Conservation (phyloP, 345 rosid genomes). For the Eucalyptus tenuipes region DNA sequence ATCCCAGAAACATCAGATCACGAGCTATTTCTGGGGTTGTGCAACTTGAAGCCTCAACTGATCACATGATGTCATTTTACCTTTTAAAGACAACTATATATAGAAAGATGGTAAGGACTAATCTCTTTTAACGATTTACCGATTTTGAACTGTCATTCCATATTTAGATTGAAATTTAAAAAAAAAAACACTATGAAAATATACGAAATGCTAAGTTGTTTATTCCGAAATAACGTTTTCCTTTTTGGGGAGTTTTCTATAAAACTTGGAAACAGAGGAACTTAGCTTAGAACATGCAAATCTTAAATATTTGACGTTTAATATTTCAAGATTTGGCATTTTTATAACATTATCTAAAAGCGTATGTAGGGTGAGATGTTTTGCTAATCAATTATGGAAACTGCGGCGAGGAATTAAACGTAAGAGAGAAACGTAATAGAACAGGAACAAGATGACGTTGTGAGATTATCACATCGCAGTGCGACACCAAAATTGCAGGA, state of each 20-base stretch:
- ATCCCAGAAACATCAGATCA: not conserved
- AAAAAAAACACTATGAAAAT: not conserved
- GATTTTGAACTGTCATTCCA: not conserved
- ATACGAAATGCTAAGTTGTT: not conserved
- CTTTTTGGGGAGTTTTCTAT: not conserved
- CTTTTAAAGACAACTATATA: not conserved
- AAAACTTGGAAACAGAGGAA: not conserved
- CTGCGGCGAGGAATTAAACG: not conserved
- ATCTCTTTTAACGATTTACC: not conserved
- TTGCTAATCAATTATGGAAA: not conserved
- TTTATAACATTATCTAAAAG: not conserved
- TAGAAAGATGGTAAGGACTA: not conserved
- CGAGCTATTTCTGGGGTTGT: not conserved
- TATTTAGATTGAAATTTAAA: not conserved
- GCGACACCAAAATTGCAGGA: not conserved
- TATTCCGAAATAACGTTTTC: not conserved
- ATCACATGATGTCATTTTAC: not conserved
- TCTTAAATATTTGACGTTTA: not conserved
- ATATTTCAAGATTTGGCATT: not conserved
- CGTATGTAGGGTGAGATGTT: not conserved
- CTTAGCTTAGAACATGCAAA: not conserved
- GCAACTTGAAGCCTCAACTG: not conserved
- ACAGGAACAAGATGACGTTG: not conserved
- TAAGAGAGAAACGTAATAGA: not conserved
- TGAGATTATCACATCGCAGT: not conserved